A percentile compares a stretch with the other conserved stretches of the same genome.
phyloP scores from a whole-genome alignment of 2,329 filamentous ascomycete genomes.

The Ophiocordyceps camponoti-saundersi region DNA sequence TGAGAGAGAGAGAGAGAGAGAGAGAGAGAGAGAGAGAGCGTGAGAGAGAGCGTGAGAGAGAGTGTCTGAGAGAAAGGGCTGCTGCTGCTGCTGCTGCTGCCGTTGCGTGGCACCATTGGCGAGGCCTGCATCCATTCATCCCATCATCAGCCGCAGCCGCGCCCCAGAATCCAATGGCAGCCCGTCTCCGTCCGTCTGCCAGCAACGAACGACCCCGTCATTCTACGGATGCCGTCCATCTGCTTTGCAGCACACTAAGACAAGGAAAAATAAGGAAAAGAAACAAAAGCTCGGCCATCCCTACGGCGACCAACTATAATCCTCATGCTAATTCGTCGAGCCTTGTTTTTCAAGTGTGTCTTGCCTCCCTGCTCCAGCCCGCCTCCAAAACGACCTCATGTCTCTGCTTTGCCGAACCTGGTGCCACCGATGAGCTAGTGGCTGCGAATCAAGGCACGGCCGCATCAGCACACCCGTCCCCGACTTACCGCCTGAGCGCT shows the following conservation, averaged over 20 bases:
- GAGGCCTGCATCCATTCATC: conserved; percentile 1
- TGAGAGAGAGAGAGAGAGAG: background rate
- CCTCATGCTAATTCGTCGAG: background rate
- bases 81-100: too few relatives aligned
- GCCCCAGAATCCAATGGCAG: background rate
- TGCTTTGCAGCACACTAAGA: background rate
- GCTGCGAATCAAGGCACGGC: conserved; percentile 1
- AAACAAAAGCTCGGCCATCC: background rate
- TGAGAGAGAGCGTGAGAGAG: background rate
- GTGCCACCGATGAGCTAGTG: background rate
- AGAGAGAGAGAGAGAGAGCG: background rate
- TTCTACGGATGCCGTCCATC: background rate
- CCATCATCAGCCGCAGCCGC: conserved; percentile 1
- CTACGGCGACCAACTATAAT: background rate
- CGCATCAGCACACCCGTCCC: background rate
- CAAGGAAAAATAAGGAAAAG: background rate
- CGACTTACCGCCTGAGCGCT: background rate
- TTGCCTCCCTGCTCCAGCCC: background rate
- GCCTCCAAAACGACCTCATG: background rate
- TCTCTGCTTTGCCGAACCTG: conserved; percentile 1
- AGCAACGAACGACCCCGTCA: background rate
- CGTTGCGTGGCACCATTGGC: conserved; percentile 2
- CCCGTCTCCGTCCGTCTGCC: background rate
- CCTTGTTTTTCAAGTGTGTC: background rate
- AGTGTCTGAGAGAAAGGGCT: too few relatives aligned